These are phyloP conservation scores for Balakata baccata DNA, from an alignment of 345 rosid genomes.

Conservation along the genomic window DNA sequence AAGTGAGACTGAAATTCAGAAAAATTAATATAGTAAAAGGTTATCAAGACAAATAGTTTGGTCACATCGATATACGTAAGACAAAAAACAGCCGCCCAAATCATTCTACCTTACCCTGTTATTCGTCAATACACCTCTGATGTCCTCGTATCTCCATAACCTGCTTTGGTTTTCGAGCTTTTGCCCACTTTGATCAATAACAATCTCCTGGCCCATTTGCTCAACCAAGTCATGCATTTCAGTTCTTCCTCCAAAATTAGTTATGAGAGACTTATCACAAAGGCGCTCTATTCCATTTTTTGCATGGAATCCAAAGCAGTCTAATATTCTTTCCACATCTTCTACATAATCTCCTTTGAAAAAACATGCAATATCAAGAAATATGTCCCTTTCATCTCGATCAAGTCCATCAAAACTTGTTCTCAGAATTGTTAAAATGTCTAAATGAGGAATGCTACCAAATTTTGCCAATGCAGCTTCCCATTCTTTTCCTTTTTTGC, in stretches of 20 bases:
- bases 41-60: too few relatives aligned
- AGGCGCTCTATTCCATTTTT: neutral
- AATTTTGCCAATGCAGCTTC: neutral
- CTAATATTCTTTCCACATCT: too few relatives aligned
- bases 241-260: too few relatives aligned
- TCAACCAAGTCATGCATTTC: neutral
- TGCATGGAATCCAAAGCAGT: neutral
- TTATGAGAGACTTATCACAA: neutral
- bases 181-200: neutral
- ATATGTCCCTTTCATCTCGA: neutral
- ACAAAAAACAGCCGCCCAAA: too few relatives aligned
- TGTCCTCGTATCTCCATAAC: neutral
- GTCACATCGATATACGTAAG: too few relatives aligned
- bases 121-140: neutral
- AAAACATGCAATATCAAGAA: constrained; percentile 11
- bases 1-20: neutral
- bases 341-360: neutral
- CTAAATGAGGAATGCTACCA: neutral
- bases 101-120: neutral
- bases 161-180: neutral
- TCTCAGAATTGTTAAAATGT: neutral
- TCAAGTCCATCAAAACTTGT: neutral
- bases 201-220: constrained; percentile 1
- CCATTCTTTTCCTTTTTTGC: neutral
- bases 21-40: too few relatives aligned